Percentiles rank a stretch among this genome's conserved stretches.
These are phyloP conservation scores for Fusarium oxysporum DNA, from an alignment of 2,329 filamentous ascomycete genomes.

Conservation along the genomic window DNA sequence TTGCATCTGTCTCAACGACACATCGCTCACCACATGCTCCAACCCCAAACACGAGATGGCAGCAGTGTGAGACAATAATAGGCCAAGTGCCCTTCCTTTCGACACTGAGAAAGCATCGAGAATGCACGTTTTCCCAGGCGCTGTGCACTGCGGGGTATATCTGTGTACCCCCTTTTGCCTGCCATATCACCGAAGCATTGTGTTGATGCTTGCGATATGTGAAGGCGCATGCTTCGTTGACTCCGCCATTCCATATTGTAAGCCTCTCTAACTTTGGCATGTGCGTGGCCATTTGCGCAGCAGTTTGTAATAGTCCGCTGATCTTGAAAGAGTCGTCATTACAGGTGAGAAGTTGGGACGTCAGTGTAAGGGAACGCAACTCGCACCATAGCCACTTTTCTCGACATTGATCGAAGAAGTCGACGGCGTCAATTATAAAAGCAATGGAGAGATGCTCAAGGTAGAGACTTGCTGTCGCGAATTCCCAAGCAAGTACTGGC, in stretches of 20 bases:
- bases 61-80: constrained; percentile 18
- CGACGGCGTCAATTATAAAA: neutral
- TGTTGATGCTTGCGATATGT: neutral
- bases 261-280: constrained; percentile 19
- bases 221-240: constrained; percentile 12
- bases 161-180: constrained; percentile 6
- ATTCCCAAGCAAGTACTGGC: neutral
- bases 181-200: constrained; percentile 13
- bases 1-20: constrained; percentile 24
- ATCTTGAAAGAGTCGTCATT: neutral
- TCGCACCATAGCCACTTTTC: neutral
- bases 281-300: neutral
- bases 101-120: neutral
- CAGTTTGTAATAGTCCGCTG: neutral
- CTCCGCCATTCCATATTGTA: constrained; percentile 20
- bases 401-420: constrained; percentile 1
- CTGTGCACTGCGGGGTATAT: neutral
- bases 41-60: constrained; percentile 24
- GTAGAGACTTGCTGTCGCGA: neutral
- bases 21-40: constrained; percentile 6
- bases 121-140: constrained; percentile 6
- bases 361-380: neutral
- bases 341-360: neutral
- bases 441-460: constrained; percentile 7
- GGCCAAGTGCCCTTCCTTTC: neutral